These are phyloP conservation scores for Fusarium sp. DNA, from an alignment of 2,329 filamentous ascomycete species.

Conservation along the genomic window DNA sequence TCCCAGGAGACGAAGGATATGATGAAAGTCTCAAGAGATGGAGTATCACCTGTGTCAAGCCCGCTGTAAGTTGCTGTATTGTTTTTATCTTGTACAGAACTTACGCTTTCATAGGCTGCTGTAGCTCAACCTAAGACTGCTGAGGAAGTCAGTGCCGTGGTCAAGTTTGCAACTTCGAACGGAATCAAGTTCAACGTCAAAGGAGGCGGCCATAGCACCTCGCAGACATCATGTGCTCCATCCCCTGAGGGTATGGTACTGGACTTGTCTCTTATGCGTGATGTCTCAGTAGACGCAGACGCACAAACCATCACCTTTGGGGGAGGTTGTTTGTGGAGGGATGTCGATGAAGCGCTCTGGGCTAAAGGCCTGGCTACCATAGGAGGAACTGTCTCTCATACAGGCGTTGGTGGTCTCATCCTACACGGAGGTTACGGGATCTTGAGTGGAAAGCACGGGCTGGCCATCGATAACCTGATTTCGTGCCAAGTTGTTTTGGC, in stretches of 20 bases:
- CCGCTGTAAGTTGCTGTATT: constrained; percentile 42
- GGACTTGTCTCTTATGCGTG: constrained; percentile 63
- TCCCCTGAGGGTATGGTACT: constrained; percentile 67
- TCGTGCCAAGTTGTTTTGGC: constrained; percentile 55
- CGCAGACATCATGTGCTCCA: constrained; percentile 55
- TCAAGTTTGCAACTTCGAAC: constrained; percentile 58
- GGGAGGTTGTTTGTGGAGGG: constrained; percentile 65
- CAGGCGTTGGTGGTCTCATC: constrained; percentile 69
- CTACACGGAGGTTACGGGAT: constrained; percentile 70
- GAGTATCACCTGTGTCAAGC: constrained; percentile 53
- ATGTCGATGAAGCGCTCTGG: constrained; percentile 64
- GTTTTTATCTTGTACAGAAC: background rate
- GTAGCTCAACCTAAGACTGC: constrained; percentile 57
- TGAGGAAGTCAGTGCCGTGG: constrained; percentile 55
- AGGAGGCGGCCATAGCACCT: constrained; percentile 68
- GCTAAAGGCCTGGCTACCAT: constrained; percentile 67
- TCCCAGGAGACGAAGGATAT: constrained; percentile 51
- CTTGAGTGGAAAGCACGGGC: constrained; percentile 64
- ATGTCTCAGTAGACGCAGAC: constrained; percentile 60
- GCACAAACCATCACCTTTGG: constrained; percentile 60
- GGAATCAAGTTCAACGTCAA: constrained; percentile 63
- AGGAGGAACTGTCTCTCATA: constrained; percentile 72
- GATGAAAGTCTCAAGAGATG: constrained; percentile 52
- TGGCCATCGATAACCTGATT: constrained; percentile 58
- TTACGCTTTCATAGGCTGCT: constrained; percentile 52